Evolutionary conservation across 495 filamentous ascomycete genomes (phyloP), one percentile per base, ranked within the genome.

Genomic region (Aspergillus biplanus): DNA sequence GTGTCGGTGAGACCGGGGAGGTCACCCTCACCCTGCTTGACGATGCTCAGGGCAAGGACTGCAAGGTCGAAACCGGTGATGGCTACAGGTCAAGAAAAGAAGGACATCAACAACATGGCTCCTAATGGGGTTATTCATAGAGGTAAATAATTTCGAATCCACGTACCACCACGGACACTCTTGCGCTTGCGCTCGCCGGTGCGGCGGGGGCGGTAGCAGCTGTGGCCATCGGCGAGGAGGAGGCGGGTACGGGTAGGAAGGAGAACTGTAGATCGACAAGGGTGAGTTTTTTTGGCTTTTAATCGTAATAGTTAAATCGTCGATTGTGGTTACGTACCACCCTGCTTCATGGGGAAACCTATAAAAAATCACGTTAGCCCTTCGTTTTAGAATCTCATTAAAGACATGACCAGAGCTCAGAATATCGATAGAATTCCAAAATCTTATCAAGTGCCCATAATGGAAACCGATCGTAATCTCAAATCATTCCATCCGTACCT

Each of bases 281-380:
- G 77, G 74, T 73, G 60, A 64, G 59, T 47, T 48, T 48, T 69
- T 69, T 52, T 33, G 21, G 21, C 21, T 62, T 64, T 39, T 50
- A 59, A 55, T 35, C 57, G 33, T 61, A 54, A 27, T 57, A 52
- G 56, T 50, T 50, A 18, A 62, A 66, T 61, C 52, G 53, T 59
- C 37, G 53, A 52, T 44, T 63, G 62, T 63, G 64, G 21, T 67
- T 66, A 81, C 80, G 75, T 82, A 82, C 80, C 92, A 82, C 95
- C 95, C 88, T 99, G 95, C 90, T 98, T 98, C 95, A 99, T 99
- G 65, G 95, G 95, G 86, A 99, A 99, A 84, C 95, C 78, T 80
- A 49, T 16, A 55, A 48, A 27, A 27, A 59, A 37, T 33, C 35
- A 47, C 59, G 75, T 80, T 62, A 79, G 76, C 65, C 50, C 18